Conservation (phyloP, 139 green algal species). For the Auxenochlorella protothecoides region DNA sequence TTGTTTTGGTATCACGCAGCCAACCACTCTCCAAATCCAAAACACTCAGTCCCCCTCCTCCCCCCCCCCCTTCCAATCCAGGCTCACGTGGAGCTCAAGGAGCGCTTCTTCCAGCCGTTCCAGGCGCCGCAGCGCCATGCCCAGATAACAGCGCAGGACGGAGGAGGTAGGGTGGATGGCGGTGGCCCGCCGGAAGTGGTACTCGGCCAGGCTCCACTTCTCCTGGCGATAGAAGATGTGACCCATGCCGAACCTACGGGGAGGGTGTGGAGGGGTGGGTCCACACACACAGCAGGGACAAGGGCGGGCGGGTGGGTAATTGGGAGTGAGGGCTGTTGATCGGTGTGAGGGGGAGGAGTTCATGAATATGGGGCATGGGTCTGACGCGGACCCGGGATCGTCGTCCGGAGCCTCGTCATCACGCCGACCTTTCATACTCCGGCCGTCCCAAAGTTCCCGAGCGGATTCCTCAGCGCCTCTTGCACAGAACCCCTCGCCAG, state of each 20-base stretch:
- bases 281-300: background rate
- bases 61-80: too few species aligned
- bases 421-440: too few species aligned
- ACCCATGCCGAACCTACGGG: slow-evolving; percentile 81
- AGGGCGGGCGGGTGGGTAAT: background rate
- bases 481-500: too few species aligned
- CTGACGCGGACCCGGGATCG: background rate
- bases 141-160: slow-evolving; percentile 85
- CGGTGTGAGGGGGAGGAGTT: background rate
- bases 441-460: too few species aligned
- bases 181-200: slow-evolving; percentile 69
- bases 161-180: slow-evolving; percentile 67
- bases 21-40: too few species aligned
- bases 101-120: slow-evolving; percentile 57
- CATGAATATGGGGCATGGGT: background rate
- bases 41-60: too few species aligned
- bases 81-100: slow-evolving; percentile 29
- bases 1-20: too few species aligned
- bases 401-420: background rate
- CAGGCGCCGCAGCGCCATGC: slow-evolving; percentile 72
- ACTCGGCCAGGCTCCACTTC: slow-evolving; percentile 79
- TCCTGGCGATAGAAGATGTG: slow-evolving; percentile 88
- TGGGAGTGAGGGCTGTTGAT: background rate
- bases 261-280: background rate
- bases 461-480: too few species aligned